These are phyloP conservation scores for Amanita thiersii DNA, from an alignment of 768 basidiomycete genomes.

Conservation along the genomic window DNA sequence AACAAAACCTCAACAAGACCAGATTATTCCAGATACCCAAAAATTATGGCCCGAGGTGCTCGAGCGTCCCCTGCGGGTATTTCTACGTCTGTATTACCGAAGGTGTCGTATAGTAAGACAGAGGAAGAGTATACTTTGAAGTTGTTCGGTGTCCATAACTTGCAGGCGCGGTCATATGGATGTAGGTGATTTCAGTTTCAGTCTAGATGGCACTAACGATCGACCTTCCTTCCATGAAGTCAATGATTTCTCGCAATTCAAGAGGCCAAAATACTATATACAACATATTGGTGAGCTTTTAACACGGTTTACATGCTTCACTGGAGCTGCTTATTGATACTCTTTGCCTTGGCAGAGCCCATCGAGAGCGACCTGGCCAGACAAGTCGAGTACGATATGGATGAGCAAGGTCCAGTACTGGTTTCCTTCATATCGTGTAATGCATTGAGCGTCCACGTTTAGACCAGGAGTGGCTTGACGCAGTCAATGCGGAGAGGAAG, in stretches of 20 bases:
- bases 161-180: slow-evolving; percentile 59
- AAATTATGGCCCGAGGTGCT: slow-evolving; percentile 36
- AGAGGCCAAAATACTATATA: slow-evolving; percentile 79
- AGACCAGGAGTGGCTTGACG: slow-evolving; percentile 96
- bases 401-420: slow-evolving; percentile 78
- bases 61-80: slow-evolving; percentile 19
- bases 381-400: slow-evolving; percentile 99
- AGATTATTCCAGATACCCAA: no score
- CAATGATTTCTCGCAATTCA: slow-evolving; percentile 64
- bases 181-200: slow-evolving; percentile 4
- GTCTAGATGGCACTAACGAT: neutral
- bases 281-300: slow-evolving; percentile 69
- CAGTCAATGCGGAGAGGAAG: slow-evolving; percentile 73
- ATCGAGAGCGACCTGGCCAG: slow-evolving; percentile 85
- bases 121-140: slow-evolving; percentile 55
- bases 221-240: slow-evolving; percentile 18
- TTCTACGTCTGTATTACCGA: slow-evolving; percentile 36
- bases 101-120: slow-evolving; percentile 59
- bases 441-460: slow-evolving; percentile 6
- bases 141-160: slow-evolving; percentile 56
- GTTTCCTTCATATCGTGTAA: neutral
- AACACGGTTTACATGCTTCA: slow-evolving; percentile 8
- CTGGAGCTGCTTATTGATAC: slow-evolving; percentile 2
- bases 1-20: no score
- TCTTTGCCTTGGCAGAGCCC: slow-evolving; percentile 49